Conservation (phyloP, 73 alveolate genomes). For the Tetrahymena thermophila region DNA sequence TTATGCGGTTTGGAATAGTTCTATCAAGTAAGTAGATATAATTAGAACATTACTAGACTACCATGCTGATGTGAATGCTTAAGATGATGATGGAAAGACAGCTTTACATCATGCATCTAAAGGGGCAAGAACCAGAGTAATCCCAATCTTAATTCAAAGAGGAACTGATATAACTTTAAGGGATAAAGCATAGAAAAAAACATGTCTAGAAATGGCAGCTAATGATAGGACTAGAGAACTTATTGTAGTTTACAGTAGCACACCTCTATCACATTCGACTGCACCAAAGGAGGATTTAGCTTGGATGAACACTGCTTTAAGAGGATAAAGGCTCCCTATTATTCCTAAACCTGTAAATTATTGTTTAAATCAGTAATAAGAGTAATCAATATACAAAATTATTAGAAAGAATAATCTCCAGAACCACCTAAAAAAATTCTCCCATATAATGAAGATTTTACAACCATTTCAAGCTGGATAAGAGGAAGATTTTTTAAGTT, state of each 20-base stretch:
- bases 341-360: not conserved
- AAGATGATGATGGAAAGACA: constrained; percentile 66
- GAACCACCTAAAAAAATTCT: not conserved
- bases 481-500: constrained; percentile 51
- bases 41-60: constrained; percentile 45
- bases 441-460: constrained; percentile 40
- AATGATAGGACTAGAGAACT: constrained; percentile 37
- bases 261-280: not conserved
- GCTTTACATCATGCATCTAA: constrained; percentile 72
- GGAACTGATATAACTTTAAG: constrained; percentile 54
- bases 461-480: constrained; percentile 22
- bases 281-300: not conserved
- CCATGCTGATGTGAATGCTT: constrained; percentile 56
- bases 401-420: not conserved
- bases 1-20: constrained; percentile 54
- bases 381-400: not conserved
- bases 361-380: not conserved
- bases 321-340: not conserved
- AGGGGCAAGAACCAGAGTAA: constrained; percentile 55
- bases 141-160: constrained; percentile 59
- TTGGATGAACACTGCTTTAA: not conserved
- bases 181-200: constrained; percentile 43
- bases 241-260: not conserved
- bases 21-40: constrained; percentile 49
- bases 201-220: constrained; percentile 65